Percentiles rank a stretch among this genome's conserved stretches.
These are phyloP conservation scores for Tylopilus rubrobrunneus DNA, from an alignment of 768 basidiomycete species.

Conservation along the genomic window DNA sequence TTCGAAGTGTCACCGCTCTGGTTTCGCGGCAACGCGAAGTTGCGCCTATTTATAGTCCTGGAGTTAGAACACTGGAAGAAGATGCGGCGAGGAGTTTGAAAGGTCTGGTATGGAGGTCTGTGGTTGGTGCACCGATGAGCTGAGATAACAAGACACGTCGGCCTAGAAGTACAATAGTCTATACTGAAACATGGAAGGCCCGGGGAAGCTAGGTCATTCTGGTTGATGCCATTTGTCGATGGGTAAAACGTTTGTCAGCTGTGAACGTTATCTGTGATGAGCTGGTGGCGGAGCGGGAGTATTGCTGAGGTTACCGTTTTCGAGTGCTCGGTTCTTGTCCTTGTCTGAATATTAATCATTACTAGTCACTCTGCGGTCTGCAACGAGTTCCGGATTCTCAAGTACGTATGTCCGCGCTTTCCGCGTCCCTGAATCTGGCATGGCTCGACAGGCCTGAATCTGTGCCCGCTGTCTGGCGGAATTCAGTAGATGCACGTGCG, in stretches of 20 bases:
- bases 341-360: neutral
- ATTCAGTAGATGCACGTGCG: neutral
- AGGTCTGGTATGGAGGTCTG: too few species aligned
- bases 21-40: neutral
- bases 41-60: neutral
- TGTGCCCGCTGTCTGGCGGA: too few species aligned
- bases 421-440: neutral
- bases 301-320: neutral
- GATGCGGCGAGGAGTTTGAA: neutral
- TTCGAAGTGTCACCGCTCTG: neutral
- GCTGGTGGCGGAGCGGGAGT: too few species aligned
- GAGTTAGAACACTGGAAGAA: neutral
- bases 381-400: neutral
- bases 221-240: too few species aligned
- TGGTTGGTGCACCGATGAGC: too few species aligned
- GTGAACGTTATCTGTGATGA: conserved; percentile 11
- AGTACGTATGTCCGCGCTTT: neutral
- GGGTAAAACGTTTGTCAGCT: conserved; percentile 9
- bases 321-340: neutral
- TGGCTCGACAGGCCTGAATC: too few species aligned
- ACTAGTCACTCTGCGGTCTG: neutral
- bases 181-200: too few species aligned
- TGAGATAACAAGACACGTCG: neutral
- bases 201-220: too few species aligned
- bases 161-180: neutral